Conservation (phyloP, 108 stramenopile genomes). For the Nannochloropsis granulata region DNA sequence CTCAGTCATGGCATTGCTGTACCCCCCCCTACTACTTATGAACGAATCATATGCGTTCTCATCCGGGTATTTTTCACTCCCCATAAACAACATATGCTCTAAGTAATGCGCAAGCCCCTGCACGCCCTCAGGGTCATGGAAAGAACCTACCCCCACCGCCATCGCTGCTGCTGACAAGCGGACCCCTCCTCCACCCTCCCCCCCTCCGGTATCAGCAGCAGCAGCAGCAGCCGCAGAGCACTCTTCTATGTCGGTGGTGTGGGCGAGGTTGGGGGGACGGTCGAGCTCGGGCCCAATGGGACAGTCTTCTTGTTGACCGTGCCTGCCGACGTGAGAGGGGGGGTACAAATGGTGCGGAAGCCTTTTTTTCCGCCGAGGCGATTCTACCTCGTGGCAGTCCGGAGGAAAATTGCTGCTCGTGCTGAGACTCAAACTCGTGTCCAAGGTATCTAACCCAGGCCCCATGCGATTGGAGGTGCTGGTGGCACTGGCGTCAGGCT, state of each 20-base stretch:
- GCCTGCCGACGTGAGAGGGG: not conserved
- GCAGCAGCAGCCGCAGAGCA: not conserved
- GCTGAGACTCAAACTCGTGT: not conserved
- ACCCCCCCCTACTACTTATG: constrained; percentile 21
- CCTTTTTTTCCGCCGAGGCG: not conserved
- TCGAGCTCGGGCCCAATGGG: not conserved
- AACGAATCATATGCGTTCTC: constrained; percentile 40
- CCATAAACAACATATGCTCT: constrained; percentile 86
- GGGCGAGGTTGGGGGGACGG: not conserved
- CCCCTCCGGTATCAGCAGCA: not conserved
- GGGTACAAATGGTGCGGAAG: not conserved
- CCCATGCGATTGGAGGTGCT: too few relatives aligned
- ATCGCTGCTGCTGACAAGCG: constrained; percentile 64
- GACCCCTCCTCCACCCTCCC: not conserved
- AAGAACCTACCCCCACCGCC: constrained; percentile 72
- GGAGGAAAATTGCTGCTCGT: not conserved
- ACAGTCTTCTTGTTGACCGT: not conserved
- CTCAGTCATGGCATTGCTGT: constrained; percentile 11
- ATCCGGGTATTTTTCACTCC: constrained; percentile 60
- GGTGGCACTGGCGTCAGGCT: not conserved
- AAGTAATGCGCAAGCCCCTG: constrained; percentile 75
- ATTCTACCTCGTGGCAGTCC: not conserved
- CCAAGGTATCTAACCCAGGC: not conserved
- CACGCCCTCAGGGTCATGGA: constrained; percentile 60
- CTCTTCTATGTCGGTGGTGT: not conserved